These are phyloP conservation scores for Penicillium lividum DNA, from an alignment of 495 filamentous ascomycete species.

Conservation along the genomic window DNA sequence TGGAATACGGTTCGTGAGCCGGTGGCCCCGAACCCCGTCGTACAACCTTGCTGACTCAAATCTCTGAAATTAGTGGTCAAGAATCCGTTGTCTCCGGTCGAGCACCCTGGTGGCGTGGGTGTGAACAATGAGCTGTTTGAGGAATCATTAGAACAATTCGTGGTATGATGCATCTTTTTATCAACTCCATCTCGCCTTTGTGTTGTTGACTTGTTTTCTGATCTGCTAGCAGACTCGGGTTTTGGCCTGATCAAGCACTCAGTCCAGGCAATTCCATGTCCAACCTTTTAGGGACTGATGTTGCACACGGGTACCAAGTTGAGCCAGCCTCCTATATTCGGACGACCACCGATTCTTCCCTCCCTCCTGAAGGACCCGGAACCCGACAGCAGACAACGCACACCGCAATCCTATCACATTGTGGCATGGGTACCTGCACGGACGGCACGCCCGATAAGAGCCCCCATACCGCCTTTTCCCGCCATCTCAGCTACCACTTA, in stretches of 20 bases:
- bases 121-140: conserved; percentile 96
- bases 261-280: not conserved
- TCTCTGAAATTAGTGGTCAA: conserved; percentile 69
- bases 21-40: not conserved
- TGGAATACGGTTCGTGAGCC: conserved; percentile 76
- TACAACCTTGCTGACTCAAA: conserved; percentile 9
- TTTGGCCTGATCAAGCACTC: conserved; percentile 28
- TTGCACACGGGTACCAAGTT: not conserved
- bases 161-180: conserved; percentile 46
- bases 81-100: conserved; percentile 85
- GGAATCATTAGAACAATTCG: conserved; percentile 82
- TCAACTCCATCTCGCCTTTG: conserved; percentile 2
- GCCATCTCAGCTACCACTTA: conserved; percentile 14
- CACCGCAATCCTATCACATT: conserved; percentile 14
- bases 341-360: not conserved
- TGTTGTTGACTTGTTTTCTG: conserved; percentile 24
- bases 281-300: not conserved
- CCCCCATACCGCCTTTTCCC: conserved; percentile 21
- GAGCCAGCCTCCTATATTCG: not conserved
- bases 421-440: conserved; percentile 8
- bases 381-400: conserved; percentile 4
- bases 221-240: conserved; percentile 40
- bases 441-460: not conserved
- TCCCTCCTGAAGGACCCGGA: not conserved
- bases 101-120: conserved; percentile 84